Base-by-base conservation (phyloP, 345 rosid genomes). In the Boechera retrofracta region DNA sequence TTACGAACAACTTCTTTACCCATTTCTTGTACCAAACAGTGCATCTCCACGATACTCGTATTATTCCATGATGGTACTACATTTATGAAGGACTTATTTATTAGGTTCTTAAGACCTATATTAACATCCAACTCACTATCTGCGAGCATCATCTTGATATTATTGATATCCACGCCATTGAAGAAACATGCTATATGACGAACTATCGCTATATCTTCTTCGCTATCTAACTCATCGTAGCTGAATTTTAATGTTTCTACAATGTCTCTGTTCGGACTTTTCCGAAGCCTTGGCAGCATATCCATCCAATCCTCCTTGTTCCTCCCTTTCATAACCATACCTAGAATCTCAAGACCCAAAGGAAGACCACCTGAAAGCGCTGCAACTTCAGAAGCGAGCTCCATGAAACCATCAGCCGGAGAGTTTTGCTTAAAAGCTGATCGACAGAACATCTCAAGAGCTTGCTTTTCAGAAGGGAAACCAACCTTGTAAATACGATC, bases 171-270 rank as follows among this genome's bases (percentile, higher is more conserved):
- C 0, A 5, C 49, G 1, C 77, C 69, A 3, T 62, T 76, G 4
- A 81, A 81, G 41, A 83, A 35, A 10, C 83, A 81, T 1, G 83
- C 83, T 5, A 86, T 70, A 38, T 82, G 81, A 31, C 79, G 76
- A 80, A 82, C 77, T 3, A 83, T 28, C 1, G 16, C 16, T 71
- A 78, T 36, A 15, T 72, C 12, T 15, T 70, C n/a, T 54, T 65
- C 48, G 2, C 21, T 18, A 13, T 72, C 48, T 18, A 69, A 10
- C 2, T 54, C 80, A 28, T 82, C 80, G 6, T 73, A 84, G 42
- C 87, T 73, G 24, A 80, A 7, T 32, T 32, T 71, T 48, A 84
- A 38, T 6, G 71, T 8, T 1, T 45, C 4, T n/a, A 0, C 42
- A 15, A 84, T 78, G 7, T 78, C 7, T 35, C 24, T 6, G 21